These are phyloP conservation scores for Cercospora citrullina DNA, from an alignment of 2,329 filamentous ascomycete species.

Conservation along the genomic window DNA sequence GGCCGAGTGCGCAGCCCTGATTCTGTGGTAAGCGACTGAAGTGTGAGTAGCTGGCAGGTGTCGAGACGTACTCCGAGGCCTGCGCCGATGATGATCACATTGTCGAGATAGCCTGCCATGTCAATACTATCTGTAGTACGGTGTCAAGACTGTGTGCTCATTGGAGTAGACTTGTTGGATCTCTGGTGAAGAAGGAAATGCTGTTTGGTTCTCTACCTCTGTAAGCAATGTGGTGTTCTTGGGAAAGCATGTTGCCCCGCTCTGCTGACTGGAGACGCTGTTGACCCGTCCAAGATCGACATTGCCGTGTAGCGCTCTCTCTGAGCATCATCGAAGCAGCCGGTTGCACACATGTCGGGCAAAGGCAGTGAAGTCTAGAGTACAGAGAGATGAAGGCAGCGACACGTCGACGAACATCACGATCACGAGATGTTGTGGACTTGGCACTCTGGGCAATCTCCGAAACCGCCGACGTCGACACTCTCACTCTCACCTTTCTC, in stretches of 20 bases:
- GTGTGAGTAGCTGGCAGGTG: not conserved
- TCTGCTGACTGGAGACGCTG: not conserved
- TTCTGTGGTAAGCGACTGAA: not conserved
- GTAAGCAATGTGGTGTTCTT: not conserved
- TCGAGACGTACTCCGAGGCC: conserved; percentile 22
- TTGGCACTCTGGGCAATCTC: not conserved
- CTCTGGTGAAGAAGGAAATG: not conserved
- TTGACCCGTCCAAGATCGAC: not conserved
- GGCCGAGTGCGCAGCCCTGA: conserved; percentile 30
- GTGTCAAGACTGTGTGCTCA: not conserved
- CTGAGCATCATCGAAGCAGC: not conserved
- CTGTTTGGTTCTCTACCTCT: not conserved
- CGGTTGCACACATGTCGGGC: not conserved
- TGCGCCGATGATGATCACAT: conserved; percentile 27
- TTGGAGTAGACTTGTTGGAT: not conserved
- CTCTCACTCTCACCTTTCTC: too few relatives aligned
- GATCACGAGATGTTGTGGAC: not conserved
- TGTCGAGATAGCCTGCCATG: conserved; percentile 21
- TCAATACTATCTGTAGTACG: not conserved
- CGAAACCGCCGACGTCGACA: not conserved
- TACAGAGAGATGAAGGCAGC: not conserved
- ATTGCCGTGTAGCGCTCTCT: not conserved
- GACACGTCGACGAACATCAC: not conserved
- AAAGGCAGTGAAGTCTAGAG: not conserved
- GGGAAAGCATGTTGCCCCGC: not conserved